Evolutionary conservation across 768 basidiomycete genomes (phyloP), one percentile per base, ranked within the genome.

Genomic region (Leucocoprinus birnbaumii): DNA sequence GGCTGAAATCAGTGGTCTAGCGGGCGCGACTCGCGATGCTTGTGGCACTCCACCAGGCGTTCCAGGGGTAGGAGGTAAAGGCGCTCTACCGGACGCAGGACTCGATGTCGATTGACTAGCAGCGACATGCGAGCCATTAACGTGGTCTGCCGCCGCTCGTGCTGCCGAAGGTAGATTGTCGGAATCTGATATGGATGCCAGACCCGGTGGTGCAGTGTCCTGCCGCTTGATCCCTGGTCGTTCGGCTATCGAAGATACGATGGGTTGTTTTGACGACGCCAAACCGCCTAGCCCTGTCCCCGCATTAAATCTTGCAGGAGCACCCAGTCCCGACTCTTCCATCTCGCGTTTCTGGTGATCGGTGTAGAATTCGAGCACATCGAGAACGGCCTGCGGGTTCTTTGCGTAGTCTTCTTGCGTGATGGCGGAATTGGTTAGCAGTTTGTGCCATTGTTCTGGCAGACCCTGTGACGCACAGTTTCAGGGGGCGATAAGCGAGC

Each of bases 301-400:
- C 8, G 91, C 94, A 50, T 86, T 86, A 72, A 97, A 98, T 1
- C 96, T 82, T 0, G 91, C 80, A 5, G 89, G 86, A 3, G 87
- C 78, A 56, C 75, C 70, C 34, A 70, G 48, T 2, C 66, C 65
- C 48, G 75, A 60, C 50, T 80, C 78, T 63, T 94, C 92, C 64
- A 87, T 71, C 68, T 96, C 93, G n/a, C 93, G 89, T 67, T 94
- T 96, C 75, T 96, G 93, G 63, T 93, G 91, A 68, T 96, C 94
- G 11, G 95, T 98, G 70, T 98, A 99, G 74, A 98, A 99, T 66
- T 98, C 95, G 58, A 99, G 85, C 1, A 97, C 96, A 58, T 98
- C 96, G 16, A 98, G 80, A 13, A 99, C 96, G 1, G 96, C 96
- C 65, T 98, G 96, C 0, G 96, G 96, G 65, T 99, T 90, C 66